A percentile compares a stretch with the other conserved stretches of the same genome.
These are phyloP conservation scores for Xylariaceae sp. DNA, from an alignment of 2,329 filamentous ascomycete genomes.

Conservation along the genomic window DNA sequence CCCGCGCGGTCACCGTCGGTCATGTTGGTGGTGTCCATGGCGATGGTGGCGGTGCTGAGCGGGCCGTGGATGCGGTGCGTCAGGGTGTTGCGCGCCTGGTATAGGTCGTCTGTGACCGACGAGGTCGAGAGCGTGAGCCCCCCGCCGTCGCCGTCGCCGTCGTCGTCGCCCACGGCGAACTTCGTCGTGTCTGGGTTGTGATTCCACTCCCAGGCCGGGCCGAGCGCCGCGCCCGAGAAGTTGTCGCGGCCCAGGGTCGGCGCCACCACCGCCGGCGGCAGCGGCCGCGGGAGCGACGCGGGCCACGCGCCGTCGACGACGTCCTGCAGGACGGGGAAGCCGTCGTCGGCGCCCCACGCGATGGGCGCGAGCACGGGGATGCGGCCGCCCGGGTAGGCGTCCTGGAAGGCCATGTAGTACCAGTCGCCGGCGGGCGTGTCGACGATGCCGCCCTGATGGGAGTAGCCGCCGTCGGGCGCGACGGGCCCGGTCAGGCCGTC, in stretches of 20 bases:
- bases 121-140: conserved; percentile 41
- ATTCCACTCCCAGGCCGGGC: conserved; percentile 52
- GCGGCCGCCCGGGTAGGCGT: conserved; percentile 48
- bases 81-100: conserved; percentile 38
- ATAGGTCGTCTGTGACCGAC: conserved; percentile 45
- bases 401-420: conserved; percentile 53
- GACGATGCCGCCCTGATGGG: conserved; percentile 50
- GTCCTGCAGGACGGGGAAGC: conserved; percentile 40
- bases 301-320: conserved; percentile 40
- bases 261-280: conserved; percentile 19
- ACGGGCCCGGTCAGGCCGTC: conserved; percentile 32
- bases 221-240: conserved; percentile 35
- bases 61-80: conserved; percentile 38
- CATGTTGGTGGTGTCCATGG: conserved; percentile 41
- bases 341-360: conserved; percentile 44
- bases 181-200: conserved; percentile 48
- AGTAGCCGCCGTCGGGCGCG: conserved; percentile 34
- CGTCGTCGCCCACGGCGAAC: conserved; percentile 34
- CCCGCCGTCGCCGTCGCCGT: too few species aligned
- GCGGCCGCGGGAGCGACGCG: conserved; percentile 32
- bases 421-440: conserved; percentile 43
- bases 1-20: conserved; percentile 44
- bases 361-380: conserved; percentile 51
- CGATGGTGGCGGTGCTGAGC: conserved; percentile 41
- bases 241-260: conserved; percentile 33